Percentiles rank a stretch among this genome's conserved stretches.
These are phyloP conservation scores for Niveomyces coronatus DNA, from an alignment of 2,329 filamentous ascomycete genomes.

Conservation along the genomic window DNA sequence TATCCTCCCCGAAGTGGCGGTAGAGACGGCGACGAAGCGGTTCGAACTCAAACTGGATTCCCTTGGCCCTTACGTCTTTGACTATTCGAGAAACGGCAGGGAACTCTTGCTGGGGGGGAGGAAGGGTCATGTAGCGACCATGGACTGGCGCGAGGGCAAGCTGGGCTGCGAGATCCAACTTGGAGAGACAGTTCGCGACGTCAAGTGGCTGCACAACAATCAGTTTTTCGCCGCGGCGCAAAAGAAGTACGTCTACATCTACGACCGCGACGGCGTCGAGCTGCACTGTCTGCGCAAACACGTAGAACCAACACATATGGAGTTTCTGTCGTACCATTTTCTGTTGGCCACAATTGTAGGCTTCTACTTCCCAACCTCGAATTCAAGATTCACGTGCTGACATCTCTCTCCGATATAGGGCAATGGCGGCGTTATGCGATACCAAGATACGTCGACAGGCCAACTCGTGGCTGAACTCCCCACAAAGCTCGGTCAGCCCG, in stretches of 20 bases:
- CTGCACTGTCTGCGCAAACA: slow-evolving; percentile 86
- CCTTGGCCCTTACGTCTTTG: slow-evolving; percentile 76
- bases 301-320: slow-evolving; percentile 83
- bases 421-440: slow-evolving; percentile 76
- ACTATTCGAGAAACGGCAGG: slow-evolving; percentile 84
- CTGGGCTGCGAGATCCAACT: slow-evolving; percentile 86
- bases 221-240: slow-evolving; percentile 92
- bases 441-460: slow-evolving; percentile 91
- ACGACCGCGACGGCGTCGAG: slow-evolving; percentile 84
- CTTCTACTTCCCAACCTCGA: no score
- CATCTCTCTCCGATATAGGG: no score
- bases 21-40: slow-evolving; percentile 83
- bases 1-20: slow-evolving; percentile 60
- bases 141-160: slow-evolving; percentile 92
- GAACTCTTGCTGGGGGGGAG: slow-evolving; percentile 76
- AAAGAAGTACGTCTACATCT: slow-evolving; percentile 95
- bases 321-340: slow-evolving; percentile 95
- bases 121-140: slow-evolving; percentile 90
- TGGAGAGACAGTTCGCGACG: slow-evolving; percentile 80
- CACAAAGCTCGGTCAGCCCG: slow-evolving; percentile 75
- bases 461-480: slow-evolving; percentile 77
- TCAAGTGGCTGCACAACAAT: slow-evolving; percentile 88
- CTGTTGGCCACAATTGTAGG: slow-evolving; percentile 75
- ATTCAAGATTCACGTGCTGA: no score
- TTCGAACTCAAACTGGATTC: slow-evolving; percentile 80